Evolutionary conservation across 176 grass and related monocot species (phyloP).

Genomic region (Oryza officinalis): DNA sequence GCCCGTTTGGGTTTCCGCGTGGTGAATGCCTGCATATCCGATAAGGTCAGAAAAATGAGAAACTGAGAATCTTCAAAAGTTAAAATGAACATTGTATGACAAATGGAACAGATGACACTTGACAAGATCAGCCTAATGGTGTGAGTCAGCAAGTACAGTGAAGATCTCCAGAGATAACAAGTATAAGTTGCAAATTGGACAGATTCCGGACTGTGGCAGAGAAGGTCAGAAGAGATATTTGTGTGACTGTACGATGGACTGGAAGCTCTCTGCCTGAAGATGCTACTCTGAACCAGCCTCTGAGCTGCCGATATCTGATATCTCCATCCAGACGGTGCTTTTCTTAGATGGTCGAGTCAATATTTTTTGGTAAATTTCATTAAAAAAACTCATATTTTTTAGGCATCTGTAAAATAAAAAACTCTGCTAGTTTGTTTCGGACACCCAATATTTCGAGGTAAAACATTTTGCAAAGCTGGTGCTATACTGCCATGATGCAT

Average conservation of each 20-base stretch:
- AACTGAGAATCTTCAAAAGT: not conserved
- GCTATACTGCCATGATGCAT: not conserved
- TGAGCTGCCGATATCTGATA: slow-evolving; percentile 18
- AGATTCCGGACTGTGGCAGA: not conserved
- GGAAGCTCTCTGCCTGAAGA: slow-evolving; percentile 32
- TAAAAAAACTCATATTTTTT: no score
- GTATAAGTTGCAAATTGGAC: not conserved
- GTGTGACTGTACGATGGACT: not conserved
- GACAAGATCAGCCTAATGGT: not conserved
- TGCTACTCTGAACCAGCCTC: slow-evolving; percentile 33
- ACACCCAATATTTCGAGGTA: no score
- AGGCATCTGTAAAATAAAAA: no score
- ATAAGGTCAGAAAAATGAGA: slow-evolving; percentile 24
- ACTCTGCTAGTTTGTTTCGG: no score
- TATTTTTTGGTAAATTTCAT: no score
- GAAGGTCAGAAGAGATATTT: slow-evolving; percentile 33
- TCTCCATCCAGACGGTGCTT: not conserved
- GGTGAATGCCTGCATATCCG: slow-evolving; percentile 19
- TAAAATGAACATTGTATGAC: not conserved
- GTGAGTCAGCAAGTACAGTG: not conserved
- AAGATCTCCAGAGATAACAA: not conserved
- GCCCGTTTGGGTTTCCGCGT: not conserved
- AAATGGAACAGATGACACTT: not conserved
- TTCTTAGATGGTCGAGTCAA: slow-evolving; percentile 31
- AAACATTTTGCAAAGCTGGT: no score